These are phyloP conservation scores for Ascochyta clinopodiicola DNA, from an alignment of 2,329 filamentous ascomycete genomes.

Conservation along the genomic window DNA sequence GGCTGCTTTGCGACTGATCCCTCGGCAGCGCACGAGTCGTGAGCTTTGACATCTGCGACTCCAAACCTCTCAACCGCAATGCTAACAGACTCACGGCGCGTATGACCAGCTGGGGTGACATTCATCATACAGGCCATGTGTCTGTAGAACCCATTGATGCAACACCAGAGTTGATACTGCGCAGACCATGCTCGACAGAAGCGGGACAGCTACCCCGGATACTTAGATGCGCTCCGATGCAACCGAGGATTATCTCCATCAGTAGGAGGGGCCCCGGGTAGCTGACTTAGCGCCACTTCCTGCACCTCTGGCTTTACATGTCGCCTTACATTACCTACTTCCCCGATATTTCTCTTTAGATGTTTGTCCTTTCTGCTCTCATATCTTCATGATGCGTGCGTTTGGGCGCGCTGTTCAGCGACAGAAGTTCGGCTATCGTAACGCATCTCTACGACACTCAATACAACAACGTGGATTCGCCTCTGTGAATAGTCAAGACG, in stretches of 20 bases:
- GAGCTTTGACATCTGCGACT: slow-evolving; percentile 6
- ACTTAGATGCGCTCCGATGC: slow-evolving; percentile 12
- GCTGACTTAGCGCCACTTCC: slow-evolving; percentile 27
- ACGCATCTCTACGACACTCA: neutral
- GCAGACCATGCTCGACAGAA: neutral
- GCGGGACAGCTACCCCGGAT: slow-evolving; percentile 12
- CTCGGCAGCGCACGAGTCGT: slow-evolving; percentile 14
- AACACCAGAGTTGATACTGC: too few relatives aligned
- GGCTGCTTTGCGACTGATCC: neutral
- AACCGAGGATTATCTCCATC: slow-evolving; percentile 30
- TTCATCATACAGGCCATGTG: neutral
- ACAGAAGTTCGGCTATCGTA: slow-evolving; percentile 21
- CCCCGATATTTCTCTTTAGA: neutral
- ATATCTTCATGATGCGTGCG: slow-evolving; percentile 29
- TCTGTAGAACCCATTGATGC: neutral
- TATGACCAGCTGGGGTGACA: too few relatives aligned
- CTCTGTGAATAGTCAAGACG: slow-evolving; percentile 24
- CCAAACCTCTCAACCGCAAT: neutral
- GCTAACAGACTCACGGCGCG: neutral
- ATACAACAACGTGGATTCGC: slow-evolving; percentile 22
- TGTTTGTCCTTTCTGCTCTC: neutral
- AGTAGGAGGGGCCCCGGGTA: slow-evolving; percentile 27
- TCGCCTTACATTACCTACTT: slow-evolving; percentile 5
- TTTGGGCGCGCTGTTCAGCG: slow-evolving; percentile 33
- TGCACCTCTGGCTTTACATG: slow-evolving; percentile 7